Evolutionary conservation across 352 stramenopile species (phyloP), one percentile per base, ranked within the genome.

Genomic region (Globisporangium mamillatum): DNA sequence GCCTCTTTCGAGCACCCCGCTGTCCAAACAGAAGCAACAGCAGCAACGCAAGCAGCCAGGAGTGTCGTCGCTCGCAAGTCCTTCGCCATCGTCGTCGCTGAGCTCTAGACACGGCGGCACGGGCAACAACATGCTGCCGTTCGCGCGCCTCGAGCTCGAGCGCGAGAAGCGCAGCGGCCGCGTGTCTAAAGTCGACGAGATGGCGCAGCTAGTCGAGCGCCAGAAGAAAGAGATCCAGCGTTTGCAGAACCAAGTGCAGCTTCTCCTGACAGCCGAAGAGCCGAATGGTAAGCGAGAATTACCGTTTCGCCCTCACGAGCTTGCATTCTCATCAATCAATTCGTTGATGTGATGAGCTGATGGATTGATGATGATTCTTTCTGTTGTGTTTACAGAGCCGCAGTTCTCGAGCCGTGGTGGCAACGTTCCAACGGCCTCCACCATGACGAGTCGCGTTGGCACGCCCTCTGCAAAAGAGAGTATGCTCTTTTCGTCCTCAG

Each of bases 201-300:
- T 92, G 24, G 68, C 73, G 3, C 64, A 63, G 3, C 67, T 85
- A 1, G 70, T 92, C 2, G 75, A 86, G 5, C 77, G 76, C n/a
- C 86, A 92, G 60, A 86, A 80, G 61, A 77, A 73, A 12, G 84
- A 94, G 48, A 92, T 92, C 63, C 76, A 90, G 57, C 82, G 81
- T 0, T 67, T 94, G 4, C 83, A 93, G 58, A 80, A 48, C 6
- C 82, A 91, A 71, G 80, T 94, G 34, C 74, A 91, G 60, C 48
- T 94, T 9, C 60, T 94, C 1, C 63, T 94, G 25, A 68, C 80
- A 0, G 73, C 79, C 0, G 73, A 86, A 24, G 67, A 62, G 36
- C 25, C 54, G 34, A 59, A 57, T 54, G 56, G 67, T 65, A 38
- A 22, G 60, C 60, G 3, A 27, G 48, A 24, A 25, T 29, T n/a